Evolutionary conservation across 208 protist species (phyloP), one percentile per base, ranked within the genome.

Genomic region (Trypanosoma caninum): DNA sequence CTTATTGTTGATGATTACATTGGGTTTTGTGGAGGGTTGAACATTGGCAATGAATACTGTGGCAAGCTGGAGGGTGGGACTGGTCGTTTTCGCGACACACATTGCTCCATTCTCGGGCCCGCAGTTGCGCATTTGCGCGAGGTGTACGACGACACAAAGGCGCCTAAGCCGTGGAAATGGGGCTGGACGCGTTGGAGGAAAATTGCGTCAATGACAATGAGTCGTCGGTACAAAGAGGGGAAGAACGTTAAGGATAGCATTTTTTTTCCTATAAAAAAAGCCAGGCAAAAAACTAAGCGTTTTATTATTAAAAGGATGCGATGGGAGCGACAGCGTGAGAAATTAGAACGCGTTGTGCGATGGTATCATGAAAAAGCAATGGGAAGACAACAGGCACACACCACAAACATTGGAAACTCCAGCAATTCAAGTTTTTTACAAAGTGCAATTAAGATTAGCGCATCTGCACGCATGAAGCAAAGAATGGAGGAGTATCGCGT

Each of bases 1-100:
- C 72, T 95, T 13, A 33, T 97, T 22, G 79, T 93, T 10, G 93
- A 97, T 70, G 54, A 64, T 6, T 23, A 35, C 20, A 78, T 92
- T 50, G 93, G 89, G n/a, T 96, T 92, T 37, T 92, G 83, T 61
- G 93, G 93, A n/a, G 93, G 93, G 13, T 63, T 97, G 10, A 97
- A 97, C 67, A 77, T 97, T 34, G 93, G 88, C 33, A 91, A 97
- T 69, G 87, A 95, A 51, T 97, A 97, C 75, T 93, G 86, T 65
- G 85, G 89, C 2, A 67, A 38, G 34, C 65, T 38, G 10, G 60
- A 65, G 2, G 89, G 87, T 9, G 89, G 89, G 20, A 87, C 58
- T 40, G 87, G 86, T 7, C 70, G 76, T 41, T 96, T 96, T 57
- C 79, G 91, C 27, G 93, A 97, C 67, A 94, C 82, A 14, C 88